A percentile compares a stretch with the other conserved stretches of the same genome.
Conservation (phyloP, 176 grass and related monocot genomes). For the Oryza australiensis region DNA sequence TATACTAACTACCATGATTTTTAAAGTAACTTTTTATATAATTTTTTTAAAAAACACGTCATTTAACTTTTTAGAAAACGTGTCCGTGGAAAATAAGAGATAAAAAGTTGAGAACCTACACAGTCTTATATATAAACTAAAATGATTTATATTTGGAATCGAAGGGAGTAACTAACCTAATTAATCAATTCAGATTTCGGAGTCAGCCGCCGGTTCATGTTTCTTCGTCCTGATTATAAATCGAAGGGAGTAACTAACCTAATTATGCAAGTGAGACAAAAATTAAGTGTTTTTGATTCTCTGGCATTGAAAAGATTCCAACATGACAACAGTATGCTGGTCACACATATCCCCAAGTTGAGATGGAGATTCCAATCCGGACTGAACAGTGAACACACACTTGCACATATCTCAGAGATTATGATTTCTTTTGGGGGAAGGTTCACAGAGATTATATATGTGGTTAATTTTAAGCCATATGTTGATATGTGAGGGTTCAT, state of each 20-base stretch:
- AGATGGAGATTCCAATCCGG: neutral
- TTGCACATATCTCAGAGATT: neutral
- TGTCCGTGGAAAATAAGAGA: too few relatives aligned
- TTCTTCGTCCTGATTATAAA: neutral
- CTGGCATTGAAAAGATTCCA: slow-evolving; percentile 20
- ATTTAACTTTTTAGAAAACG: too few relatives aligned
- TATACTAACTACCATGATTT: too few relatives aligned
- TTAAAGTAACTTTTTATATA: too few relatives aligned
- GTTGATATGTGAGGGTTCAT: neutral
- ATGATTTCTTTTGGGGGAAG: neutral
- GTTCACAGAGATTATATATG: neutral
- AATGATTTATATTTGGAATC: too few relatives aligned
- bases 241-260: too few relatives aligned
- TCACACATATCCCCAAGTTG: slow-evolving; percentile 12
- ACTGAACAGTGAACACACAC: neutral
- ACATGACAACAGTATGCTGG: neutral
- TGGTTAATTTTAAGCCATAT: neutral
- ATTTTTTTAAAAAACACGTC: too few relatives aligned
- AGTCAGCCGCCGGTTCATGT: neutral
- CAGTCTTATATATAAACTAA: too few relatives aligned
- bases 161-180: neutral
- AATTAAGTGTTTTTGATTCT: neutral
- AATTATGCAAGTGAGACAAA: slow-evolving; percentile 9
- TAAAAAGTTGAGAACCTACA: too few relatives aligned
- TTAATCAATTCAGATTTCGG: neutral